Percentiles rank a stretch among this genome's conserved stretches.
Conservation (phyloP, 805 yeast species). For the Yamadazyma paraphyllophila region DNA sequence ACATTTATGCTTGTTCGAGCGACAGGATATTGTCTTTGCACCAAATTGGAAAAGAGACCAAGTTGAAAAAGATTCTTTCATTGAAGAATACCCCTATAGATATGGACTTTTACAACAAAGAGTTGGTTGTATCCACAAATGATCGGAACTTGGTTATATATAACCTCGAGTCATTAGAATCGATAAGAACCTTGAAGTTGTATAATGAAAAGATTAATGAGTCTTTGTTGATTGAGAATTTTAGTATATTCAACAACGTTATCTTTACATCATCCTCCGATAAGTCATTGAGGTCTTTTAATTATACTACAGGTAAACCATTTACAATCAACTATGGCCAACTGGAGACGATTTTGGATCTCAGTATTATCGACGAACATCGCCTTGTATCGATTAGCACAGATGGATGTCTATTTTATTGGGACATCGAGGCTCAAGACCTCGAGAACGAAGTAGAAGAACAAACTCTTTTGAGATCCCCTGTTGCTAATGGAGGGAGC, state of each 20-base stretch:
- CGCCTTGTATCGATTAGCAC: slow-evolving; percentile 42
- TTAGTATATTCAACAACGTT: slow-evolving; percentile 29
- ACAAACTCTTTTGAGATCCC: background rate
- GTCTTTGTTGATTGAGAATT: slow-evolving; percentile 44
- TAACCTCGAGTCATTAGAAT: slow-evolving; percentile 31
- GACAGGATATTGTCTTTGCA: slow-evolving; percentile 63
- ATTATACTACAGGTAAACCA: slow-evolving; percentile 44
- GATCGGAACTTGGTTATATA: slow-evolving; percentile 46
- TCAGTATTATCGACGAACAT: slow-evolving; percentile 26
- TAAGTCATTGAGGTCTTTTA: slow-evolving; percentile 53
- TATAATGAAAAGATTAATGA: slow-evolving; percentile 37
- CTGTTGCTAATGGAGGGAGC: background rate
- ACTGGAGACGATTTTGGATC: slow-evolving; percentile 45
- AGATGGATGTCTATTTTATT: slow-evolving; percentile 55
- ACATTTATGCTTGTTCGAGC: slow-evolving; percentile 54
- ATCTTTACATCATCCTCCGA: slow-evolving; percentile 51
- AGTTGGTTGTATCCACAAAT: background rate
- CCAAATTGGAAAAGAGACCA: slow-evolving; percentile 25
- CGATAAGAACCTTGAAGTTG: slow-evolving; percentile 39
- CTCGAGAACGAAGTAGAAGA: background rate
- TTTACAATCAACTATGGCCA: slow-evolving; percentile 56
- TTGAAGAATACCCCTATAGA: slow-evolving; percentile 51
- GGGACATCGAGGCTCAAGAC: slow-evolving; percentile 26
- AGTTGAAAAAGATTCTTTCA: slow-evolving; percentile 46
- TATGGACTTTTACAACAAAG: slow-evolving; percentile 23